Conservation (phyloP, 2,329 filamentous ascomycete genomes). For the Emmonsia crescens region DNA sequence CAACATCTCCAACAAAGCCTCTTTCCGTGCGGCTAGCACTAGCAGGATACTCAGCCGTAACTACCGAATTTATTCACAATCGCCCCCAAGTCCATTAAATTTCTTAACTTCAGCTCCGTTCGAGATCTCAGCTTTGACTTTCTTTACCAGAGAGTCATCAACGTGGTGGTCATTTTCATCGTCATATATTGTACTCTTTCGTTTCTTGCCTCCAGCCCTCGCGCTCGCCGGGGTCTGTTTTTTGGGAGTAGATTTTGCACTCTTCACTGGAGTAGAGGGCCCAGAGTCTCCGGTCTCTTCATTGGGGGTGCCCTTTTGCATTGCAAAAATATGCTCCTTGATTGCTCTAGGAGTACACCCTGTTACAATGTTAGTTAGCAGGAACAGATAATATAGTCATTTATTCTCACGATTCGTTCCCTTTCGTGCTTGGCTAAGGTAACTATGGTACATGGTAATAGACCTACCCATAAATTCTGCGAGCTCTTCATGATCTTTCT, state of each 20-base stretch:
- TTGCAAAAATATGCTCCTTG: background rate
- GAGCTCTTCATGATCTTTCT: conserved; percentile 13
- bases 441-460: background rate
- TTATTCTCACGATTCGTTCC: too few species aligned
- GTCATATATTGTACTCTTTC: background rate
- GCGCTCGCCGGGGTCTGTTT: background rate
- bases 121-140: background rate
- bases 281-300: background rate
- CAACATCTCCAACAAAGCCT: too few species aligned
- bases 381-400: too few species aligned
- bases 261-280: background rate
- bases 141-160: background rate
- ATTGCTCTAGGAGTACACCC: background rate
- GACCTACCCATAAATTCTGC: conserved; percentile 15
- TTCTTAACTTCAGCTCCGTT: background rate
- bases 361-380: background rate
- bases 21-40: too few species aligned
- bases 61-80: too few species aligned
- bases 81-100: too few species aligned
- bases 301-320: background rate
- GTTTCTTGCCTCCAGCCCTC: background rate
- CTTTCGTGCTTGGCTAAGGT: too few species aligned
- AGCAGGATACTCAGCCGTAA: too few species aligned
- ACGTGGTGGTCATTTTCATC: background rate
- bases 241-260: background rate